Evolutionary conservation across 768 basidiomycete species (phyloP).

Genomic region (Serpula lacrymans): DNA sequence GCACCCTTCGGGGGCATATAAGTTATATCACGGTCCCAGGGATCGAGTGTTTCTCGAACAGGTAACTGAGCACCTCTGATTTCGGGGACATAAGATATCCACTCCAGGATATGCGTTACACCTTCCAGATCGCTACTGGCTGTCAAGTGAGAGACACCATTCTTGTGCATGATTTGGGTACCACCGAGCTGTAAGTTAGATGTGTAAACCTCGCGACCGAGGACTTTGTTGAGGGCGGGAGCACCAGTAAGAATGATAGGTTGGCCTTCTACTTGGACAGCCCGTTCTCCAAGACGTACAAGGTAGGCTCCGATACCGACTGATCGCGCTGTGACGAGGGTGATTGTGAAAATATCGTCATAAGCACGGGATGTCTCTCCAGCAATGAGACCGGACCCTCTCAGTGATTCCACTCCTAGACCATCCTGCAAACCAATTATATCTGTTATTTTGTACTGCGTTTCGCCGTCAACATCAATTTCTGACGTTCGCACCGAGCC

Average conservation of each 20-base stretch:
- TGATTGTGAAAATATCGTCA: constrained; percentile 99
- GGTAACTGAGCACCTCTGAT: constrained; percentile 78
- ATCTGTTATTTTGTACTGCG: constrained; percentile 91
- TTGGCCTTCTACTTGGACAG: constrained; percentile 98
- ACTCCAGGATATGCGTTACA: constrained; percentile 88
- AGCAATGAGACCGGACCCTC: constrained; percentile 96
- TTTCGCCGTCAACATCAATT: constrained; percentile 82
- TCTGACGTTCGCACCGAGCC: constrained; percentile 78
- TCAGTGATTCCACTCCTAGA: constrained; percentile 93
- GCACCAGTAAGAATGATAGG: constrained; percentile 99
- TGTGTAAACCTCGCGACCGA: constrained; percentile 98
- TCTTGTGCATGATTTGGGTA: constrained; percentile 99
- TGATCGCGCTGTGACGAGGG: constrained; percentile 96
- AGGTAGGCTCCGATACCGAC: constrained; percentile 99
- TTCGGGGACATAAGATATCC: constrained; percentile 93
- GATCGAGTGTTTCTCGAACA: constrained; percentile 65
- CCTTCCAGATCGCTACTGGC: constrained; percentile 95
- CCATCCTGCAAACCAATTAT: constrained; percentile 98
- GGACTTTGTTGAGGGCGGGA: constrained; percentile 94
- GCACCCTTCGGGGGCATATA: constrained; percentile 91
- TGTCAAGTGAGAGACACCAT: constrained; percentile 95
- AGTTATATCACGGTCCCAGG: constrained; percentile 90
- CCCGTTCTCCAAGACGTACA: constrained; percentile 94
- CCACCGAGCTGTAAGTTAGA: constrained; percentile 98
- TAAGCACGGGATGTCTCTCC: constrained; percentile 98